These are phyloP conservation scores for Pythium periplocum DNA, from an alignment of 352 stramenopile species.

Conservation along the genomic window DNA sequence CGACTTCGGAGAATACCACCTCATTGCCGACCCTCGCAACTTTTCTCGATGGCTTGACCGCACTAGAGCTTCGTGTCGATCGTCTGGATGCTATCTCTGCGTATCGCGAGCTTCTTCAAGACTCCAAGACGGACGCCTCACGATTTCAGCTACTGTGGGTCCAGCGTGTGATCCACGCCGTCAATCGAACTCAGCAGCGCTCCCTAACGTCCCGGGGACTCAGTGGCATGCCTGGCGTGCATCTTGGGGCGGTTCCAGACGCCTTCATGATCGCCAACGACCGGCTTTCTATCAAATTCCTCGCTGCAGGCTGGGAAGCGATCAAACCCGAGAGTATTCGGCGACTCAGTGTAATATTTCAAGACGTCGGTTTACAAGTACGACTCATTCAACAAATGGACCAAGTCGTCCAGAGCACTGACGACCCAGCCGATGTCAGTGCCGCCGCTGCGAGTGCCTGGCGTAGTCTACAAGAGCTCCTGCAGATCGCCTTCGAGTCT, in stretches of 20 bases:
- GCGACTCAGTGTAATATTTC: constrained; percentile 26
- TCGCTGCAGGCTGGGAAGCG: constrained; percentile 33
- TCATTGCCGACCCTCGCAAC: constrained; percentile 9
- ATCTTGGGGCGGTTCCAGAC: constrained; percentile 31
- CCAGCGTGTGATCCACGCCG: not conserved
- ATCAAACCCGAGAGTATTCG: constrained; percentile 40
- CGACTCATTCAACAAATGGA: constrained; percentile 48
- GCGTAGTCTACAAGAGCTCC: constrained; percentile 33
- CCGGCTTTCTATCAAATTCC: constrained; percentile 27
- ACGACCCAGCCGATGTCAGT: not conserved
- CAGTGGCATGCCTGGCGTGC: constrained; percentile 10
- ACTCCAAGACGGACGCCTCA: not conserved
- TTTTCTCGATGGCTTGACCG: constrained; percentile 25
- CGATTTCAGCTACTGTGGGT: not conserved
- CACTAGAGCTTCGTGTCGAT: constrained; percentile 28
- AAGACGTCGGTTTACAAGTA: constrained; percentile 39
- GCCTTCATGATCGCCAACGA: constrained; percentile 21
- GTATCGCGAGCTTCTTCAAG: constrained; percentile 29
- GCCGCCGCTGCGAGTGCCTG: constrained; percentile 10
- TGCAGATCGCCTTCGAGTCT: constrained; percentile 24
- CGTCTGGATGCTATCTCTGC: constrained; percentile 21
- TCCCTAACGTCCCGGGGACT: not conserved
- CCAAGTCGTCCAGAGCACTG: not conserved
- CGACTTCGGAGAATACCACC: no score
- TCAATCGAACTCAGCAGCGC: not conserved